Percentiles rank a stretch among this genome's conserved stretches.
phyloP scores from a whole-genome alignment of 176 grass and related monocot genomes.

The Neostapfia colusana region DNA sequence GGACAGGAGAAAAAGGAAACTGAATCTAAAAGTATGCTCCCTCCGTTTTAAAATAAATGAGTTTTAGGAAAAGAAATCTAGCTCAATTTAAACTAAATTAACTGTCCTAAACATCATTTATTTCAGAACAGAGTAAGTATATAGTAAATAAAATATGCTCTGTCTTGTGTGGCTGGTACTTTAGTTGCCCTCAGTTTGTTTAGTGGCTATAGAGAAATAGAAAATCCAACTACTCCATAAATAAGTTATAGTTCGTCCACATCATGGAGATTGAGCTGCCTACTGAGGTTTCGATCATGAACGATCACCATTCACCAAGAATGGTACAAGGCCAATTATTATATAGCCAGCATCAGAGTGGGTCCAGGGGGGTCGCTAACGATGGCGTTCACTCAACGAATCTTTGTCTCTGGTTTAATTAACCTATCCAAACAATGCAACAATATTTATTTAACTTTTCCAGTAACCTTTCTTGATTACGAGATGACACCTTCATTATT shows the following conservation, averaged over 20 bases:
- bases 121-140: too few relatives aligned
- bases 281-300: background rate
- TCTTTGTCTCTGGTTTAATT: background rate
- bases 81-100: too few relatives aligned
- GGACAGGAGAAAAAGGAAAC: too few relatives aligned
- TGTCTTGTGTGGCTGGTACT: too few relatives aligned
- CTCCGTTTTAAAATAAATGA: too few relatives aligned
- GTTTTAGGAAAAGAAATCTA: too few relatives aligned
- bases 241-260: background rate
- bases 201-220: too few relatives aligned
- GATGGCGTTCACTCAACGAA: background rate
- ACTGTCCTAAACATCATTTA: too few relatives aligned
- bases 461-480: background rate
- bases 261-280: background rate
- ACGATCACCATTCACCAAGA: background rate
- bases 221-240: too few relatives aligned
- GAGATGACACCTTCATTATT: background rate
- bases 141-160: too few relatives aligned
- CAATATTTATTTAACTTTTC: background rate
- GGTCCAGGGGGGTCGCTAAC: background rate
- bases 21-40: too few relatives aligned
- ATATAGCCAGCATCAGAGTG: background rate
- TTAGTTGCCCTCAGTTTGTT: too few relatives aligned
- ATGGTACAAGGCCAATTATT: background rate
- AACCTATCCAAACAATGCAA: slow-evolving; percentile 18